Evolutionary conservation across 2,329 filamentous ascomycete species (phyloP).

Genomic region (Exophiala oligosperma): DNA sequence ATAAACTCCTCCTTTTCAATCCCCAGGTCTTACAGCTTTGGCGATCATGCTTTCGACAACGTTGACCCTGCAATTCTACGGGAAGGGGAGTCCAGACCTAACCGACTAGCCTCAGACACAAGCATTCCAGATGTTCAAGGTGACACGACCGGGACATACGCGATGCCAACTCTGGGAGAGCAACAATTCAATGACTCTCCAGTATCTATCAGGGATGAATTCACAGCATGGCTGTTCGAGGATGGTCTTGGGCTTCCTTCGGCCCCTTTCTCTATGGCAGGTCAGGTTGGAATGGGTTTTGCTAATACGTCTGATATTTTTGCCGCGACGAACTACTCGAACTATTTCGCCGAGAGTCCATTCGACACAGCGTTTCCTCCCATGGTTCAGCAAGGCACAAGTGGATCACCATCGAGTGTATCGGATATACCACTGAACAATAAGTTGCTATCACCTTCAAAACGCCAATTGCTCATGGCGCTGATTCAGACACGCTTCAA

Average conservation of each 20-base stretch:
- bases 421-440: slow-evolving; percentile 78
- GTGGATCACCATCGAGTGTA: slow-evolving; percentile 84
- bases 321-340: slow-evolving; percentile 32
- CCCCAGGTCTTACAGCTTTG: slow-evolving; percentile 28
- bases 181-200: slow-evolving; percentile 38
- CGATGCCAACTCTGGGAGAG: slow-evolving; percentile 44
- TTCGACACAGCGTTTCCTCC: slow-evolving; percentile 62
- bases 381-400: slow-evolving; percentile 63
- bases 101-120: no score
- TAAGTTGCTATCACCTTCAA: slow-evolving; percentile 78
- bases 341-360: slow-evolving; percentile 47
- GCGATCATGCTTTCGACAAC: slow-evolving; percentile 31
- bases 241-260: slow-evolving; percentile 57
- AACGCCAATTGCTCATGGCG: slow-evolving; percentile 77
- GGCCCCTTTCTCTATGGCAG: slow-evolving; percentile 49
- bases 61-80: slow-evolving; percentile 27
- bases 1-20: slow-evolving; percentile 10
- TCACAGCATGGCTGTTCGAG: slow-evolving; percentile 81
- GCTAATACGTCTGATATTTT: slow-evolving; percentile 49
- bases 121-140: slow-evolving; percentile 20
- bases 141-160: slow-evolving; percentile 50
- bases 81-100: no score
- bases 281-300: slow-evolving; percentile 39
- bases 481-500: slow-evolving; percentile 82
- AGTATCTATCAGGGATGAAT: slow-evolving; percentile 83